phyloP scores from a whole-genome alignment of 441 rosid genomes.

The Manihot esculenta region DNA sequence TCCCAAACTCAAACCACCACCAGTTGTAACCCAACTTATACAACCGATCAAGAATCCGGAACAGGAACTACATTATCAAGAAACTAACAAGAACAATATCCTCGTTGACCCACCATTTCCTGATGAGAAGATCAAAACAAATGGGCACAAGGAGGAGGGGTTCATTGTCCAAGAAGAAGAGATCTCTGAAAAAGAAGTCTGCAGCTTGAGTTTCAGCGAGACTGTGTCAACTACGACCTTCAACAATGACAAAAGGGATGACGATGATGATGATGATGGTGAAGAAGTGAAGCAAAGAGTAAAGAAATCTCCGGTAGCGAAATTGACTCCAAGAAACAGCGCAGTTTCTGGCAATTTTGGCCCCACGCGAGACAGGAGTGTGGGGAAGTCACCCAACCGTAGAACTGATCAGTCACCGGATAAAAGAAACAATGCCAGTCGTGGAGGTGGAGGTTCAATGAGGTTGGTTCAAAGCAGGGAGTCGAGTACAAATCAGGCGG shows the following conservation, averaged over 20 bases:
- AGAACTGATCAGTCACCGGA: conserved; percentile 53
- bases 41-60: conserved; percentile 6
- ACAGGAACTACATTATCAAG: conserved; percentile 3
- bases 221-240: conserved; percentile 47
- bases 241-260: conserved; percentile 33
- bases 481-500: conserved; percentile 10
- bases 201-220: conserved; percentile 69
- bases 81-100: conserved; percentile 1
- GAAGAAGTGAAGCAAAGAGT: conserved; percentile 29
- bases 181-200: conserved; percentile 39
- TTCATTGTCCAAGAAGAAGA: neutral
- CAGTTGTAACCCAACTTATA: neutral
- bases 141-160: conserved; percentile 3
- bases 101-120: conserved; percentile 11
- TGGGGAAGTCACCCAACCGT: conserved; percentile 51
- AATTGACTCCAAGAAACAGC: conserved; percentile 28
- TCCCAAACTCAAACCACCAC: conserved; percentile 30
- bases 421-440: conserved; percentile 26
- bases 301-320: conserved; percentile 49
- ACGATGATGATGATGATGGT: conserved; percentile 23
- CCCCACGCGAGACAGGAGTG: conserved; percentile 30
- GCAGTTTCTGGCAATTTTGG: conserved; percentile 13
- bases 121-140: conserved; percentile 1
- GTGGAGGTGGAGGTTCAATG: conserved; percentile 24
- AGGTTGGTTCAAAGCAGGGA: conserved; percentile 42